Conservation (phyloP, 2,329 filamentous ascomycete species). For the Aspergillus tanneri region DNA sequence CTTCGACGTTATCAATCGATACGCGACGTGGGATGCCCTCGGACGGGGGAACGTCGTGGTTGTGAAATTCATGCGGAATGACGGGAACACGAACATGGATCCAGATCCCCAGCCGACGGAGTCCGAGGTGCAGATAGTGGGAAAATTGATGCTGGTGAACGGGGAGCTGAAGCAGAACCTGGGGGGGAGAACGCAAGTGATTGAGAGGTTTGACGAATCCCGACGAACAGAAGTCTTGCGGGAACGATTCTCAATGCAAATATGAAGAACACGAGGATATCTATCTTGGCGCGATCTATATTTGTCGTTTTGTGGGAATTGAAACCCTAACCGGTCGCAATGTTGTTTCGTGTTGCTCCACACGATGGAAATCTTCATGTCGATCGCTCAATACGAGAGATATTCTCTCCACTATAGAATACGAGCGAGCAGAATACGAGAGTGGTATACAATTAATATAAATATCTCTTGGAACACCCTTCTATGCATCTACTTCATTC, state of each 20-base stretch:
- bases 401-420: too few species aligned
- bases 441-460: too few species aligned
- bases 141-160: slow-evolving; percentile 32
- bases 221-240: slow-evolving; percentile 48
- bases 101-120: neutral
- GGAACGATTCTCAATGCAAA: slow-evolving; percentile 45
- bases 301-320: too few species aligned
- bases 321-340: too few species aligned
- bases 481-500: too few species aligned
- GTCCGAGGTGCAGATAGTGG: slow-evolving; percentile 26
- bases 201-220: slow-evolving; percentile 38
- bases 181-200: slow-evolving; percentile 42
- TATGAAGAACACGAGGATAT: too few species aligned
- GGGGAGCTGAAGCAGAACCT: slow-evolving; percentile 43
- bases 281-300: too few species aligned
- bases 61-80: slow-evolving; percentile 39
- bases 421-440: too few species aligned
- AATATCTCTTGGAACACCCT: too few species aligned
- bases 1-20: slow-evolving; percentile 43
- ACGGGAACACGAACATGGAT: slow-evolving; percentile 15
- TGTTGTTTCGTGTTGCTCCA: too few species aligned
- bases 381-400: too few species aligned
- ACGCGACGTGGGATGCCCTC: slow-evolving; percentile 33
- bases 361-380: too few species aligned
- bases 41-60: slow-evolving; percentile 35